Conservation (phyloP, 768 basidiomycete species). For the Hortiboletus campestris region DNA sequence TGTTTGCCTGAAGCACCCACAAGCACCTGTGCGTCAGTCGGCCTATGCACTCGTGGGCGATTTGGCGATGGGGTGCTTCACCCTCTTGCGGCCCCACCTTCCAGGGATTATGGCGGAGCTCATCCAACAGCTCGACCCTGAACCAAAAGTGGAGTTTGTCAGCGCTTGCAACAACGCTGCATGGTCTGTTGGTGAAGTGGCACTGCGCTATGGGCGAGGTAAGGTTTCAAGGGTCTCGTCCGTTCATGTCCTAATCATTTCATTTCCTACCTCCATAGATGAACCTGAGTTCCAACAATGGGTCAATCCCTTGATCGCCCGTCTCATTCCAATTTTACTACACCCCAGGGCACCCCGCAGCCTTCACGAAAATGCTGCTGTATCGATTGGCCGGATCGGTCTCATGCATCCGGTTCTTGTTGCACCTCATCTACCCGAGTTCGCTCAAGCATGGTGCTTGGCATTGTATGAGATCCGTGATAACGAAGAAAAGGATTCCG, state of each 20-base stretch:
- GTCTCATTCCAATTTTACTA: constrained; percentile 89
- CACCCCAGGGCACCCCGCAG: constrained; percentile 92
- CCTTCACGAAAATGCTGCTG: constrained; percentile 96
- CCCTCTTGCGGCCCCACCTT: constrained; percentile 79
- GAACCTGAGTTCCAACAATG: constrained; percentile 90
- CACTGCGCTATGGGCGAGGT: constrained; percentile 86
- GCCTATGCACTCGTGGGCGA: constrained; percentile 99
- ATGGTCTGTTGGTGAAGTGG: constrained; percentile 99
- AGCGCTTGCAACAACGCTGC: constrained; percentile 99
- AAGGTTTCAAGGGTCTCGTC: constrained; percentile 4
- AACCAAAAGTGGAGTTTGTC: constrained; percentile 91
- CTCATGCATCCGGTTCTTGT: constrained; percentile 88
- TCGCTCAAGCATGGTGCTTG: constrained; percentile 96
- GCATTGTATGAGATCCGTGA: constrained; percentile 98
- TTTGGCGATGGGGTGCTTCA: constrained; percentile 94
- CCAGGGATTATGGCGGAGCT: constrained; percentile 88
- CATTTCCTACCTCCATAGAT: constrained; percentile 39
- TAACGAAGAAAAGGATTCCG: constrained; percentile 99
- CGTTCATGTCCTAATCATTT: neutral
- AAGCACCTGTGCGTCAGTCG: constrained; percentile 92
- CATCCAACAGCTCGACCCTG: constrained; percentile 85
- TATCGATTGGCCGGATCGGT: constrained; percentile 95
- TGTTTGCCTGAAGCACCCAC: constrained; percentile 91
- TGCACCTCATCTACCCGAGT: constrained; percentile 84
- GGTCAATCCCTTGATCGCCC: constrained; percentile 82